A percentile compares a stretch with the other conserved stretches of the same genome.
These are phyloP conservation scores for Malassezia globosa DNA, from an alignment of 1,284 basidiomycete species.

Conservation along the genomic window DNA sequence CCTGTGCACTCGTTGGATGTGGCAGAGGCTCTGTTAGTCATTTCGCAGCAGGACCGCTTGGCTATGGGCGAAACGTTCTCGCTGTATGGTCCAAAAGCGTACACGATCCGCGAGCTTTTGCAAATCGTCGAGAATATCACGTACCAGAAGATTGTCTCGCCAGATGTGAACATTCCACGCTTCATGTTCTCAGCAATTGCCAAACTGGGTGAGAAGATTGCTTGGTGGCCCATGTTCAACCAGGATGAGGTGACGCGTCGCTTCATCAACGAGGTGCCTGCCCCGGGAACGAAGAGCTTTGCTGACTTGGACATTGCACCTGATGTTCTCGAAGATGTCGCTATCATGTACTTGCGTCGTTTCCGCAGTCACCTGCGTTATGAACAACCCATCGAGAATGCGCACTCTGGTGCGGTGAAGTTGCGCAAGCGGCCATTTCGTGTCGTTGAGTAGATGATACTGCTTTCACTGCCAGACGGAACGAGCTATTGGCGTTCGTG, in stretches of 20 bases:
- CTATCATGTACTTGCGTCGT: conserved; percentile 78
- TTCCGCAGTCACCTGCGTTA: conserved; percentile 61
- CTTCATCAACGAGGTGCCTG: conserved; percentile 64
- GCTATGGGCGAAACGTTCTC: conserved; percentile 60
- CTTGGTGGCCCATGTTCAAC: conserved; percentile 86
- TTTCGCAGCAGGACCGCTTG: conserved; percentile 58
- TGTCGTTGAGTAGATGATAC: conserved; percentile 50
- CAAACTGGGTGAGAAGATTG: conserved; percentile 55
- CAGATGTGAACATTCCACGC: conserved; percentile 66
- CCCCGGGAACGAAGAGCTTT: conserved; percentile 51
- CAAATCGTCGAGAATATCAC: conserved; percentile 71
- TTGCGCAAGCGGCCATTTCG: conserved; percentile 49
- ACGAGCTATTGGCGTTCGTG: no score
- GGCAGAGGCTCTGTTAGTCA: conserved; percentile 73
- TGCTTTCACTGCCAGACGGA: no score
- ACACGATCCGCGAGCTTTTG: conserved; percentile 74
- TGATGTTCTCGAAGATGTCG: conserved; percentile 75
- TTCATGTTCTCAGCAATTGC: conserved; percentile 60
- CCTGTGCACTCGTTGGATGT: conserved; percentile 91
- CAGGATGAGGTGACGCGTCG: conserved; percentile 83
- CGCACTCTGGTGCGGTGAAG: conserved; percentile 42
- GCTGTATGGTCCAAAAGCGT: conserved; percentile 76
- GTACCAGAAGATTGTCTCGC: conserved; percentile 55
- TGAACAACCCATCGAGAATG: conserved; percentile 49
- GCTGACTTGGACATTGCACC: conserved; percentile 57